Conservation (phyloP, 1,139 yeast species). For the Saccharomycopsis hybrid region DNA sequence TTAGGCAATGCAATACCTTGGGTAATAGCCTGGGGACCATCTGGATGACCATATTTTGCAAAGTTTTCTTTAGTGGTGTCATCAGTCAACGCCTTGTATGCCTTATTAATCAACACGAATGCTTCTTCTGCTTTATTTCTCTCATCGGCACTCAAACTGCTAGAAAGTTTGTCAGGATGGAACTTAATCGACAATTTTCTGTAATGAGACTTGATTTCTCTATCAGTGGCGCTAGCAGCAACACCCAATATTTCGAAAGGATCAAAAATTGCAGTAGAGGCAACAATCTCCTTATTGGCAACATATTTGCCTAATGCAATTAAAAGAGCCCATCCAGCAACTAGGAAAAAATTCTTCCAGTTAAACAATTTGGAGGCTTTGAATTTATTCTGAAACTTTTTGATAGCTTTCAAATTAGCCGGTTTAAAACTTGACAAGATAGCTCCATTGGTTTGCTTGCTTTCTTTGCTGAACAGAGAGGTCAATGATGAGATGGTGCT, state of each 20-base stretch:
- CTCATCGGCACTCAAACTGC: constrained; percentile 48
- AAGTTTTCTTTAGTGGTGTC: constrained; percentile 78
- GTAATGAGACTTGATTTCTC: constrained; percentile 74
- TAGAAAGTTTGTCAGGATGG: constrained; percentile 89
- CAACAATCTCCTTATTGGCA: constrained; percentile 36
- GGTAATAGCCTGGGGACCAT: constrained; percentile 91
- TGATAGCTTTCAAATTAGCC: constrained; percentile 38
- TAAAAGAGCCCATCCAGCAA: constrained; percentile 65
- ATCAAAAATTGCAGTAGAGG: constrained; percentile 51
- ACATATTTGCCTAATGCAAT: constrained; percentile 46
- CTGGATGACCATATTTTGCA: constrained; percentile 91
- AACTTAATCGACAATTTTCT: constrained; percentile 79
- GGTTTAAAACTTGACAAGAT: constrained; percentile 28
- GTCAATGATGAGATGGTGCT: constrained; percentile 44
- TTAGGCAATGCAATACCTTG: constrained; percentile 96
- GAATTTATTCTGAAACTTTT: constrained; percentile 34
- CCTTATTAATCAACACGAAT: constrained; percentile 80
- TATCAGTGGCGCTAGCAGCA: constrained; percentile 61
- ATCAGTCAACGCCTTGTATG: constrained; percentile 92
- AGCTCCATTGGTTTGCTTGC: constrained; percentile 7
- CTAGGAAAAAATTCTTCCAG: constrained; percentile 39
- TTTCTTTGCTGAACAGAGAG: neutral
- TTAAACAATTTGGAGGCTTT: constrained; percentile 38
- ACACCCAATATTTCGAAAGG: constrained; percentile 86
- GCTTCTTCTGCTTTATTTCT: constrained; percentile 59